Evolutionary conservation across 805 yeast species (phyloP).

Genomic region (Tetrapisispora arboricola): DNA sequence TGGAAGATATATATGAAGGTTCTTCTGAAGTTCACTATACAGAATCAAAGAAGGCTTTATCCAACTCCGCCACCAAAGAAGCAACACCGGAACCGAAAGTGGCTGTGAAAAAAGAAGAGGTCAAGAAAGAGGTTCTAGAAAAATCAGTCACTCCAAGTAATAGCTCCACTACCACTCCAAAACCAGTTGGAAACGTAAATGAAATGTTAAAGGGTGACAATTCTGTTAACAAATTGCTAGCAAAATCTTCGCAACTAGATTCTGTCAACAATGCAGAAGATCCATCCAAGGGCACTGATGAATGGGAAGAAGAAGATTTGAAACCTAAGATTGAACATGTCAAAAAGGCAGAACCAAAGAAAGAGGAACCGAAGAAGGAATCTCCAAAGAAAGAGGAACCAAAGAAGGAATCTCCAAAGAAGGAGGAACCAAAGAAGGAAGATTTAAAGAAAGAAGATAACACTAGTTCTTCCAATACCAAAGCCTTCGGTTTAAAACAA

Average conservation of each 20-base stretch:
- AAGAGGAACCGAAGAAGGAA: constrained; percentile 18
- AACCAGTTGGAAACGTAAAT: constrained; percentile 10
- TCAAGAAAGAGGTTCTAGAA: constrained; percentile 43
- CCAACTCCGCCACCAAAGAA: background rate
- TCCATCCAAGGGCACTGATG: constrained; percentile 25
- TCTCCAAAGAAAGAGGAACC: constrained; percentile 10
- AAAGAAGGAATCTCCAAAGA: constrained; percentile 8
- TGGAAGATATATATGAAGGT: constrained; percentile 78
- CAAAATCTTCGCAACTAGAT: constrained; percentile 25
- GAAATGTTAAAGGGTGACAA: constrained; percentile 18
- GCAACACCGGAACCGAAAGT: constrained; percentile 10
- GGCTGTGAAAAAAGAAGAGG: constrained; percentile 5
- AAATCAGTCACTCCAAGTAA: constrained; percentile 39
- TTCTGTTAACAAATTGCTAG: constrained; percentile 22
- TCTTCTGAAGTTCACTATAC: constrained; percentile 13
- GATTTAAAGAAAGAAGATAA: constrained; percentile 9
- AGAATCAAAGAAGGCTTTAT: constrained; percentile 15
- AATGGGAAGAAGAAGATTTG: constrained; percentile 24
- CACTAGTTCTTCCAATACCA: constrained; percentile 16
- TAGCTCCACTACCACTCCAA: constrained; percentile 21
- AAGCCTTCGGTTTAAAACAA: constrained; percentile 57
- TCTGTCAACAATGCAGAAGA: constrained; percentile 26
- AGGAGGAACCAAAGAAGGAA: constrained; percentile 9
- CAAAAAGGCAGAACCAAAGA: constrained; percentile 11
- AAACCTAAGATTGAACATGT: constrained; percentile 8